Evolutionary conservation across 2,329 filamentous ascomycete species (phyloP).

Genomic region (Cordyceps cateniannulata): DNA sequence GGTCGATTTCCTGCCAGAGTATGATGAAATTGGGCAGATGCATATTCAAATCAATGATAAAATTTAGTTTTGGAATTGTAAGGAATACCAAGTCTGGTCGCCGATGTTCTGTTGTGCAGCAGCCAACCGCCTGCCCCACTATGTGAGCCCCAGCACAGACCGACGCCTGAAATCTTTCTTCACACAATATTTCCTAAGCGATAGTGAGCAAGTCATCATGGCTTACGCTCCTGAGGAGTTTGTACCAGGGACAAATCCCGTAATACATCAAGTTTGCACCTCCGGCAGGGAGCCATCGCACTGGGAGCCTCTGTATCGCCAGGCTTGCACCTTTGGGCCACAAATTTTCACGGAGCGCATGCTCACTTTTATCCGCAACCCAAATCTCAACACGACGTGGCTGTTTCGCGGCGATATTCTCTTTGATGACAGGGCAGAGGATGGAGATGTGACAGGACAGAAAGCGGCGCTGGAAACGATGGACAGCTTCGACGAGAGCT

Average conservation of each 20-base stretch:
- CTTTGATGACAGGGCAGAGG: conserved; percentile 17
- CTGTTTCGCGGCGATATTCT: conserved; percentile 74
- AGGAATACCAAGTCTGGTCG: background rate
- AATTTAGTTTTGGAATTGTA: too few relatives aligned
- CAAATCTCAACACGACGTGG: conserved; percentile 72
- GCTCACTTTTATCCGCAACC: conserved; percentile 69
- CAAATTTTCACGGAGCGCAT: conserved; percentile 60
- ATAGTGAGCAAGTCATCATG: background rate
- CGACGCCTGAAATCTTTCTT: background rate
- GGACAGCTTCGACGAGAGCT: conserved; percentile 24
- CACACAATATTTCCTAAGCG: background rate
- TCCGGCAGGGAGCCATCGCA: conserved; percentile 16
- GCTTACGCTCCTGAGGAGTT: background rate
- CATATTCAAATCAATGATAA: background rate
- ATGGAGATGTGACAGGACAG: conserved; percentile 18
- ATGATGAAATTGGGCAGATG: background rate
- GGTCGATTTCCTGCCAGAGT: background rate
- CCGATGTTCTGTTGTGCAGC: background rate
- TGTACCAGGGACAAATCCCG: conserved; percentile 22
- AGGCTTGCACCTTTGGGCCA: conserved; percentile 56
- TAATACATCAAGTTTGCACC: conserved; percentile 28
- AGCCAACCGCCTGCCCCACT: background rate
- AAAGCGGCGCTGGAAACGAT: background rate
- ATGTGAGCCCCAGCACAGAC: background rate
- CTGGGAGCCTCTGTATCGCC: conserved; percentile 51